Conservation (phyloP, 179 eudicot species). For the Silene coronaria region DNA sequence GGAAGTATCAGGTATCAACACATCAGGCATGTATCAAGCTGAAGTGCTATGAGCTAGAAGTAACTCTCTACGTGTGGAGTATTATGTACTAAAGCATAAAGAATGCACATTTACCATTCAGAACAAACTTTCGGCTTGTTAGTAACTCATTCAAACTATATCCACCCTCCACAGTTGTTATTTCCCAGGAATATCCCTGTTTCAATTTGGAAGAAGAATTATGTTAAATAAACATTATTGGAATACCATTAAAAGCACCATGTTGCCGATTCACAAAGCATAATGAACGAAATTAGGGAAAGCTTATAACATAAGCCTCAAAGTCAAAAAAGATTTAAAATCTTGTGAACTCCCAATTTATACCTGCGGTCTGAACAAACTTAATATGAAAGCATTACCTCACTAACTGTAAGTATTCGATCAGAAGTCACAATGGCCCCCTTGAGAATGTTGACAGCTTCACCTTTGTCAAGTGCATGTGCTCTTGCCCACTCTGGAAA, state of each 20-base stretch:
- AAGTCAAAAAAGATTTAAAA: background rate
- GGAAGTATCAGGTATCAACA: too few relatives aligned
- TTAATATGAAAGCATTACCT: conserved; percentile 39
- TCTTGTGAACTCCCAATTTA: background rate
- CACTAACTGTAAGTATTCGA: conserved; percentile 89
- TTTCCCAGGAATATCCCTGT: conserved; percentile 98
- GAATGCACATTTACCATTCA: conserved; percentile 49
- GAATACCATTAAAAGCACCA: too few relatives aligned
- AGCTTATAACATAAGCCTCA: background rate
- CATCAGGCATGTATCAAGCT: background rate
- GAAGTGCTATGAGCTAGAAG: background rate
- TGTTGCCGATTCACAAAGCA: too few relatives aligned
- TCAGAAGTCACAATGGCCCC: conserved; percentile 92
- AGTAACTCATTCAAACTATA: conserved; percentile 79
- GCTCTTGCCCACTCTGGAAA: conserved; percentile 98
- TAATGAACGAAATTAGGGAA: background rate
- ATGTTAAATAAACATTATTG: too few relatives aligned
- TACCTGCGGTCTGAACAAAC: background rate
- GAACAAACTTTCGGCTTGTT: conserved; percentile 58
- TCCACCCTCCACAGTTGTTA: conserved; percentile 96
- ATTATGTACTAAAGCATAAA: background rate
- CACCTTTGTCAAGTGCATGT: conserved; percentile 96
- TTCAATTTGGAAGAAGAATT: conserved; percentile 14
- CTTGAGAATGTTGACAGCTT: conserved; percentile 91
- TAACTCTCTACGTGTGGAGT: background rate